Evolutionary conservation across 139 green algal genomes (phyloP).

Genomic region (Gonium pectorale): DNA sequence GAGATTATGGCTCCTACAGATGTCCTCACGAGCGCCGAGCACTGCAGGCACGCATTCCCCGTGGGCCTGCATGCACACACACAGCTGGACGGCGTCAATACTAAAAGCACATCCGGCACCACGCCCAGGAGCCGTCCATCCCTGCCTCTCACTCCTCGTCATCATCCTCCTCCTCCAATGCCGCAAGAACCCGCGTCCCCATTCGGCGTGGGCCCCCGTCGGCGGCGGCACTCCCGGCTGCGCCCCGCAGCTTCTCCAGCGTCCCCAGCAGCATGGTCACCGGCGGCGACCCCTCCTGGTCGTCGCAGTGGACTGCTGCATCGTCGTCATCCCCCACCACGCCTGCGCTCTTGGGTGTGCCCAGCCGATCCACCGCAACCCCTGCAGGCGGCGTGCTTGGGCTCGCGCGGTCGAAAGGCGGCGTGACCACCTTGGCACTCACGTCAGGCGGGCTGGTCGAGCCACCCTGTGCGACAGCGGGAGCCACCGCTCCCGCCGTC

Average conservation of each 20-base stretch:
- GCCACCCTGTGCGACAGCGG: not conserved
- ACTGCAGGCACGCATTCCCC: too few species aligned
- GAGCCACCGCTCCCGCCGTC: not conserved
- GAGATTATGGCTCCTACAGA: too few species aligned
- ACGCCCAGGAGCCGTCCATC: too few species aligned
- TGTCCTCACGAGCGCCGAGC: too few species aligned
- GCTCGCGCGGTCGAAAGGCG: not conserved
- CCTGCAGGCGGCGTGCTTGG: not conserved
- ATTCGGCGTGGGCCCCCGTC: not conserved
- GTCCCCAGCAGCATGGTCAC: conserved; percentile 5
- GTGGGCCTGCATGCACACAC: too few species aligned
- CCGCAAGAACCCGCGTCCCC: not conserved
- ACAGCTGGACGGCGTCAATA: too few species aligned
- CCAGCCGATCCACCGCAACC: not conserved
- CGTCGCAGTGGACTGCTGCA: not conserved
- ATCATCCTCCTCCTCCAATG: conserved; percentile 26
- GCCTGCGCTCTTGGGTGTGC: not conserved
- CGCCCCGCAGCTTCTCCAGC: not conserved
- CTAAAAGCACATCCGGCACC: too few species aligned
- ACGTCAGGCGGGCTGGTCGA: not conserved
- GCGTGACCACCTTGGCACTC: not conserved
- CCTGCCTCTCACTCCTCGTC: too few species aligned
- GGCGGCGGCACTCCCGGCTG: not conserved
- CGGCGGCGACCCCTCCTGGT: conserved; percentile 22
- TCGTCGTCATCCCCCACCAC: not conserved